Evolutionary conservation across 768 basidiomycete genomes (phyloP), one percentile per base, ranked within the genome.

Genomic region (Kwoniella pini): DNA sequence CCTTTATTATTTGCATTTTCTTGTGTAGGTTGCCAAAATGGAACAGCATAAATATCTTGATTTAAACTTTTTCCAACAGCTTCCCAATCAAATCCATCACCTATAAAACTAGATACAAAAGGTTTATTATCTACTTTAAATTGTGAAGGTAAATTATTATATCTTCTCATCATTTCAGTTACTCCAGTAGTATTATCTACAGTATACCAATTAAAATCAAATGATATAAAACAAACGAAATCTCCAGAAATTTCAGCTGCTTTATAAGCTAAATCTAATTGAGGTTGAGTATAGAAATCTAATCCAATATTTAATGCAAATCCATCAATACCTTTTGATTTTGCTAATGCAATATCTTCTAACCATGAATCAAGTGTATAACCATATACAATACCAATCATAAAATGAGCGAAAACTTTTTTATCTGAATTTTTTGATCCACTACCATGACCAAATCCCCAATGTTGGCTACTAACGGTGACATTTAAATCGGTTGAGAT

Each of bases 131-230:
- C 70, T 26, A 77, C 71, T 10, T 50, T 60, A 40, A 74, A 66
- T 56, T 75, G 74, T 11, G 70, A 62, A 10, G 70, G 65, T 24
- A 58, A 43, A 36, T 40, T 46, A 30, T 61, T 62, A 60, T 69
- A 77, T 48, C 67, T 48, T 48, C 56, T 58, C 42, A 77, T 30
- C 56, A 75, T 60, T 13, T 46, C 38, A 15, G 57, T 61, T 4
- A 74, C 69, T 3, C 54, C 56, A 2, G 54, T 39, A 22, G 63
- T 60, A 40, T 75, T 69, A n/a, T 22, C 31, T 42, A 59, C 43
- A 4, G 45, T 61, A 64, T 68, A 79, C 76, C 76, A 79, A 60
- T 79, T 77, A 69, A 79, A 79, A 53, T 79, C 78, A 64, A 79
- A 76, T 17, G 74, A 75, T 63, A 79, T 77, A 64, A 79, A 79